Base-by-base conservation (phyloP, 1,284 basidiomycete species). In the Fomitiporia mediterranea region DNA sequence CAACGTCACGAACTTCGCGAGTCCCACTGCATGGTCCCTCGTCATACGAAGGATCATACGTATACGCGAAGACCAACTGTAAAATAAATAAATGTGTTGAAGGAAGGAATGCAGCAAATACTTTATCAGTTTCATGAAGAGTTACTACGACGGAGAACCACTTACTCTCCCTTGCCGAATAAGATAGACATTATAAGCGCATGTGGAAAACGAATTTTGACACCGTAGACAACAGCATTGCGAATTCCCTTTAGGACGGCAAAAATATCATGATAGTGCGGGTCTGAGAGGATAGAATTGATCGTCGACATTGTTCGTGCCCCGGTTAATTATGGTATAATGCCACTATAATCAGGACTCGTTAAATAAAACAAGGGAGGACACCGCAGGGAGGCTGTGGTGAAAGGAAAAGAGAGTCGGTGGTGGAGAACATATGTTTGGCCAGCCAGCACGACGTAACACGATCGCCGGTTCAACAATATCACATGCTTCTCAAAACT, bases 121-220 rank as follows among this genome's bases (percentile, higher is more conserved):
- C n/a, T n/a, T 13, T 39, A 19, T 47, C 53, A 55, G 32, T 38
- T 13, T n/a, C 32, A 37, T 11, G 23, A 27, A 54, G 30, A 23
- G 13, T 6, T 25, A n/a, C 15, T 3, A 49, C 23, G 17, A 19
- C 51, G 19, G 28, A 32, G n/a, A 7, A 44, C 46, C 37, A 82
- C 89, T 70, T 63, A 93, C 89, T 91, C 83, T 76, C 90, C 91
- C 58, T 88, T 83, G 28, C 89, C 89, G 67, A 99, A 99, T 27
- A 99, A 77, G 59, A 98, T 82, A n/a, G 94, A 89, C 96, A 99
- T 99, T 56, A 99, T 89, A 25, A 99, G 76, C 2, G 97, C 96
- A 80, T 99, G 97, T n/a, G 97, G 97, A 68, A 97, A 97, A 44
- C 92, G 79, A 64, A 98, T 91, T 78, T 98, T 98, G 66, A 89